These are phyloP conservation scores for Diatrype stigma DNA, from an alignment of 2,329 filamentous ascomycete genomes.

Conservation along the genomic window DNA sequence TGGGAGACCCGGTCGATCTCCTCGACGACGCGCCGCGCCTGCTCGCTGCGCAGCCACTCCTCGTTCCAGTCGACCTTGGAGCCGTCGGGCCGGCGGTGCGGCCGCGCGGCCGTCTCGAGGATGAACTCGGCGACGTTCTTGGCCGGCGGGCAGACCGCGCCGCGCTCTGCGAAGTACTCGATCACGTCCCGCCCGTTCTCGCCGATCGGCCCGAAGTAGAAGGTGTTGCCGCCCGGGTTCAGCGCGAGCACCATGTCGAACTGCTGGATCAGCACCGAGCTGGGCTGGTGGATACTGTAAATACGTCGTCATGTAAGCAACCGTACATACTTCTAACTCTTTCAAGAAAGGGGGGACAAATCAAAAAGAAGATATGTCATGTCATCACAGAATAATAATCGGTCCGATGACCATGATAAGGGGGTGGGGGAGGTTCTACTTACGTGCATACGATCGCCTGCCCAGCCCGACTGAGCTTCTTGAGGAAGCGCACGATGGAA, in stretches of 20 bases:
- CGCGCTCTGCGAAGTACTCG: constrained; percentile 64
- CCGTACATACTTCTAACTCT: no score
- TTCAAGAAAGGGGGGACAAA: no score
- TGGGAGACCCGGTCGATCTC: constrained; percentile 62
- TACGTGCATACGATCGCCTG: constrained; percentile 67
- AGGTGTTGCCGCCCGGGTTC: constrained; percentile 64
- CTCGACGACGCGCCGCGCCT: constrained; percentile 53
- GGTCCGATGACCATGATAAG: no score
- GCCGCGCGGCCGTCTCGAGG: constrained; percentile 39
- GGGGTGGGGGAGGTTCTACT: constrained; percentile 51
- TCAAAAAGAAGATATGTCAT: no score
- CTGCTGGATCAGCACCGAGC: constrained; percentile 63
- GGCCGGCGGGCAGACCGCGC: constrained; percentile 58
- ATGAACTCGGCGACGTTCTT: constrained; percentile 49
- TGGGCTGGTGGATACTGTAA: constrained; percentile 61
- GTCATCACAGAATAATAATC: no score
- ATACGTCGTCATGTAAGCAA: no score
- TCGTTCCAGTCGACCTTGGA: constrained; percentile 65
- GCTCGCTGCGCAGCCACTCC: constrained; percentile 64
- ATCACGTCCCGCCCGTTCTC: constrained; percentile 61
- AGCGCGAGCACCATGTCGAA: constrained; percentile 71
- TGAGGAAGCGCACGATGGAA: constrained; percentile 64
- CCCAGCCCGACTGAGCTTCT: constrained; percentile 61
- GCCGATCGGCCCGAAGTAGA: constrained; percentile 71
- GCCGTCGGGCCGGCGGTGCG: constrained; percentile 30